Percentiles rank a stretch among this genome's conserved stretches.
phyloP scores from a whole-genome alignment of 257 asterid species.

The Solanum pinnatisectum region DNA sequence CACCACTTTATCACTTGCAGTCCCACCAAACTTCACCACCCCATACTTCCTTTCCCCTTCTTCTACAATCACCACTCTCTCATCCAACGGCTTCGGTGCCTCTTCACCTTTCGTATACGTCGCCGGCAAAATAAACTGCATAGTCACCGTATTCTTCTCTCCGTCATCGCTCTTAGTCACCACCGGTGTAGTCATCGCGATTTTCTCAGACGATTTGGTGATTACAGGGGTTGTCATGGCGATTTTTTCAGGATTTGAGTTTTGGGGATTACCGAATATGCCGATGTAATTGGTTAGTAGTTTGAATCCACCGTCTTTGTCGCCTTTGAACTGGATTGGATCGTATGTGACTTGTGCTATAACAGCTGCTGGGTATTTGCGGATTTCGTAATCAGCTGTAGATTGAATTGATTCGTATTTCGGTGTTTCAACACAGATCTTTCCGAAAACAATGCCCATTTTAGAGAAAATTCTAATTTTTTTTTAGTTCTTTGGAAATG shows the following conservation, averaged over 20 bases:
- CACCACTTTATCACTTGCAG: slow-evolving; percentile 58
- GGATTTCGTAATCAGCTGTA: slow-evolving; percentile 60
- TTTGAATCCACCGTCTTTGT: slow-evolving; percentile 73
- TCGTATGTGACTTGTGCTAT: slow-evolving; percentile 70
- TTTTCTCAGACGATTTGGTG: slow-evolving; percentile 47
- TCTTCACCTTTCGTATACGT: slow-evolving; percentile 53
- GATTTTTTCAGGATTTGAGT: slow-evolving; percentile 53
- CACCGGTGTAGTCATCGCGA: slow-evolving; percentile 80
- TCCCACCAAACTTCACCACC: slow-evolving; percentile 70
- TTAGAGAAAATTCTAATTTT: neutral
- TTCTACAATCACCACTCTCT: slow-evolving; percentile 61
- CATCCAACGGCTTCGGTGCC: slow-evolving; percentile 85
- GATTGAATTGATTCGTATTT: slow-evolving; percentile 40
- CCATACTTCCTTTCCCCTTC: slow-evolving; percentile 75
- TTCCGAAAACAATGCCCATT: slow-evolving; percentile 75
- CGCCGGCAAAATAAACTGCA: slow-evolving; percentile 72
- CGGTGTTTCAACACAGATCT: slow-evolving; percentile 62
- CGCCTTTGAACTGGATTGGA: slow-evolving; percentile 47
- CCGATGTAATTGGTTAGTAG: slow-evolving; percentile 74
- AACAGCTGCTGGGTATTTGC: slow-evolving; percentile 57
- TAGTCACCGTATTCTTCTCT: slow-evolving; percentile 36
- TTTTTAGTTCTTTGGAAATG: neutral
- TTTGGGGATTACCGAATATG: slow-evolving; percentile 60
- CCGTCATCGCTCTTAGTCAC: slow-evolving; percentile 35
- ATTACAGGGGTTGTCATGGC: slow-evolving; percentile 78